These are phyloP conservation scores for Xylaria flabelliformis DNA, from an alignment of 495 filamentous ascomycete species.

Conservation along the genomic window DNA sequence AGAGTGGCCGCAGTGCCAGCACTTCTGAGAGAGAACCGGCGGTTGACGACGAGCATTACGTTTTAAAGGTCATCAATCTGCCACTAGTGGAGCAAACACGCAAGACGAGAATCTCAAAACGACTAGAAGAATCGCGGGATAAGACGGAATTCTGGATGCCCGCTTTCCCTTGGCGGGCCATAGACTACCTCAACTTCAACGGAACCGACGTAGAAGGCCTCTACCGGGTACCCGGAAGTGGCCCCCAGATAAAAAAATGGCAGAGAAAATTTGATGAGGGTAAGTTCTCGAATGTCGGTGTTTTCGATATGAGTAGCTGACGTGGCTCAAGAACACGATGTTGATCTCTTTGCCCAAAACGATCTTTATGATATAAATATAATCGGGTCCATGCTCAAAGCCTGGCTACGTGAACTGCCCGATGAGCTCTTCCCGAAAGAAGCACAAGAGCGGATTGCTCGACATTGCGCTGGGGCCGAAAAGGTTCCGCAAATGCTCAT, in stretches of 20 bases:
- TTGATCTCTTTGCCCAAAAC: conserved; percentile 80
- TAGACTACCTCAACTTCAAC: conserved; percentile 92
- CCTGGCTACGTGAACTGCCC: conserved; percentile 91
- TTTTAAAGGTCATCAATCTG: conserved; percentile 76
- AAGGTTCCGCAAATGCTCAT: conserved; percentile 79
- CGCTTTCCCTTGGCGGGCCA: conserved; percentile 86
- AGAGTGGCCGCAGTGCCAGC: conserved; percentile 73
- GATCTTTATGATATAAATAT: conserved; percentile 95
- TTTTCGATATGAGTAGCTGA: conserved; percentile 37
- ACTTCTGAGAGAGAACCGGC: conserved; percentile 68
- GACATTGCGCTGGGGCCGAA: conserved; percentile 75
- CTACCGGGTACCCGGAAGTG: conserved; percentile 86
- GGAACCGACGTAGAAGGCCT: conserved; percentile 90
- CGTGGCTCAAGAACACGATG: conserved; percentile 68
- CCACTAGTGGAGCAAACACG: conserved; percentile 84
- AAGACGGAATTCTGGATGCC: conserved; percentile 99
- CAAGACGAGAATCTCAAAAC: conserved; percentile 84
- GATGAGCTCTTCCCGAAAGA: conserved; percentile 87
- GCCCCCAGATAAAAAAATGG: conserved; percentile 83
- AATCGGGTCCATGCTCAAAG: conserved; percentile 89
- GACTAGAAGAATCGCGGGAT: conserved; percentile 79
- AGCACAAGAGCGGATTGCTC: conserved; percentile 74
- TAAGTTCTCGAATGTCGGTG: conserved; percentile 39
- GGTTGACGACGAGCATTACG: conserved; percentile 76
- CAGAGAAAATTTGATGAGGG: conserved; percentile 84